phyloP scores from a whole-genome alignment of 495 filamentous ascomycete genomes.

The Penicillium bialowiezense region DNA sequence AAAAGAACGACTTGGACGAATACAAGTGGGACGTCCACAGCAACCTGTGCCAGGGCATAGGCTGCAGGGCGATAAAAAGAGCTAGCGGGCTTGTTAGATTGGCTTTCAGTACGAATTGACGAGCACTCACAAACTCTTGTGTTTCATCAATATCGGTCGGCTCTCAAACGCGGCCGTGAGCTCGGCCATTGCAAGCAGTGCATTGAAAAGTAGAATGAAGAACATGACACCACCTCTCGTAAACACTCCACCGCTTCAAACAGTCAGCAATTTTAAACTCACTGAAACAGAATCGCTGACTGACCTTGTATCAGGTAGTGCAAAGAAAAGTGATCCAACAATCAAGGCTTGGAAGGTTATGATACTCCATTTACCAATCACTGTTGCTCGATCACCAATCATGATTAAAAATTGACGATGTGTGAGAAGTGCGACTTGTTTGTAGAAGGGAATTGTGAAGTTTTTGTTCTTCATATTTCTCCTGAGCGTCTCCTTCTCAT shows the following conservation, averaged over 20 bases:
- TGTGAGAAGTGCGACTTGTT: constrained; percentile 66
- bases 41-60: constrained; percentile 71
- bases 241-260: constrained; percentile 42
- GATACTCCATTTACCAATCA: constrained; percentile 53
- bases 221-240: constrained; percentile 59
- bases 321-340: constrained; percentile 73
- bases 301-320: constrained; percentile 57
- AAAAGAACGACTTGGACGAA: constrained; percentile 70
- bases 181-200: constrained; percentile 74
- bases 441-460: constrained; percentile 61
- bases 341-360: constrained; percentile 73
- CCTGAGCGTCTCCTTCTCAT: constrained; percentile 46
- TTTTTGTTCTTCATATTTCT: constrained; percentile 54
- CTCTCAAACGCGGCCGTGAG: constrained; percentile 67
- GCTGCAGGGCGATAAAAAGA: constrained; percentile 82
- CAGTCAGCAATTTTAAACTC: not conserved
- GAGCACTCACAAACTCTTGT: constrained; percentile 62
- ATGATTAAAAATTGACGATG: constrained; percentile 65
- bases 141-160: constrained; percentile 74
- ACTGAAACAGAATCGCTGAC: not conserved
- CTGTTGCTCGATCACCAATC: constrained; percentile 54
- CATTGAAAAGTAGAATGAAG: constrained; percentile 78
- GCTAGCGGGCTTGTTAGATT: too few relatives aligned
- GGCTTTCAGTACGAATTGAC: too few relatives aligned
- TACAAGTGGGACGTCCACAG: constrained; percentile 72